A percentile compares a stretch with the other conserved stretches of the same genome.
Evolutionary conservation across 2,329 filamentous ascomycete genomes (phyloP).

Genomic region (Fusarium irregulare): DNA sequence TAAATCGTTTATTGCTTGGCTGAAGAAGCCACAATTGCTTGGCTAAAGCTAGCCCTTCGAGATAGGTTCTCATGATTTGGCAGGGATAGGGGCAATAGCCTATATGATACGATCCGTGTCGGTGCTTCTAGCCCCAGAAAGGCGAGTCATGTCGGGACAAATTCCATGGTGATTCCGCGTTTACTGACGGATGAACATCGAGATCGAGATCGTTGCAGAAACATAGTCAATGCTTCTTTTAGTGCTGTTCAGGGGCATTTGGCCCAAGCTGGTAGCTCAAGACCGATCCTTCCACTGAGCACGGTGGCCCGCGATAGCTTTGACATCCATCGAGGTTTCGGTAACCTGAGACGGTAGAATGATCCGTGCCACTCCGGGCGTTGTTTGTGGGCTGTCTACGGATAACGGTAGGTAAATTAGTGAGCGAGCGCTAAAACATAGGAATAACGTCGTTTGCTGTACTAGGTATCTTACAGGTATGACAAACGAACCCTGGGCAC

Average conservation of each 20-base stretch:
- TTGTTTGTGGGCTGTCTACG: constrained; percentile 1
- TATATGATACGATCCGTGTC: constrained; percentile 11
- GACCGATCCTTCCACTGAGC: constrained; percentile 8
- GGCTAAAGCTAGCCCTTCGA: background rate
- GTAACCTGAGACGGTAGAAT: constrained; percentile 29
- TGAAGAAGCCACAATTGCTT: background rate
- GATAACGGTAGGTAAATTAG: background rate
- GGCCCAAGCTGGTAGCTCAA: constrained; percentile 17
- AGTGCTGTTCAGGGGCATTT: constrained; percentile 6
- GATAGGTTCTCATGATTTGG: background rate
- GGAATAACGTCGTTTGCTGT: background rate
- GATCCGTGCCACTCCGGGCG: constrained; percentile 26
- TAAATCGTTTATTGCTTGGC: background rate
- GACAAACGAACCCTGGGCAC: constrained; percentile 2
- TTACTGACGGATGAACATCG: constrained; percentile 1
- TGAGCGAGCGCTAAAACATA: background rate
- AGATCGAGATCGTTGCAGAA: constrained; percentile 26
- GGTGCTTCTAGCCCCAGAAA: background rate
- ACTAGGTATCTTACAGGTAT: background rate
- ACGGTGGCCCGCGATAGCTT: constrained; percentile 8
- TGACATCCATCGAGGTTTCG: constrained; percentile 1
- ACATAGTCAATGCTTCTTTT: constrained; percentile 5
- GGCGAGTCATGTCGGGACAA: constrained; percentile 15
- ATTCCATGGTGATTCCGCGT: constrained; percentile 22
- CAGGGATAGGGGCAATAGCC: background rate